Evolutionary conservation across 1,284 basidiomycete species (phyloP).

Genomic region (Apiotrichum veenhuisii): DNA sequence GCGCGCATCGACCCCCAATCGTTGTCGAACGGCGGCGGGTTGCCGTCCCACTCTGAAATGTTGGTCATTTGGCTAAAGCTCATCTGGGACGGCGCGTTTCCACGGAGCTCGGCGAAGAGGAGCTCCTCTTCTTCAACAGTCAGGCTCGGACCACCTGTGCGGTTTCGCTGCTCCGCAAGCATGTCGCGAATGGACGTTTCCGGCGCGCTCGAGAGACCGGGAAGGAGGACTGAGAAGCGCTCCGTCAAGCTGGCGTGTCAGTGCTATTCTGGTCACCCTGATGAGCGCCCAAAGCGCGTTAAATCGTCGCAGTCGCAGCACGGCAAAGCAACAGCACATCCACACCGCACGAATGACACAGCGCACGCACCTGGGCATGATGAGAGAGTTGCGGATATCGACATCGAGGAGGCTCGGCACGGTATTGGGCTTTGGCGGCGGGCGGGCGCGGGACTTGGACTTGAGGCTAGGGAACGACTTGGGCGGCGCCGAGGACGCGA

Average conservation of each 20-base stretch:
- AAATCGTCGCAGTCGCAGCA: too few species aligned
- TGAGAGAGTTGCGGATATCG: conserved; percentile 44
- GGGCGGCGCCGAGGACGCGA: neutral
- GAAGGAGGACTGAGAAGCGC: conserved; percentile 45
- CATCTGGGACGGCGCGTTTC: conserved; percentile 6
- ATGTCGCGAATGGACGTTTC: conserved; percentile 35
- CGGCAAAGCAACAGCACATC: too few species aligned
- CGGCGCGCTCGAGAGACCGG: conserved; percentile 31
- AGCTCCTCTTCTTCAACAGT: conserved; percentile 46
- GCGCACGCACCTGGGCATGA: conserved; percentile 42
- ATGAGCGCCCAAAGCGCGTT: neutral
- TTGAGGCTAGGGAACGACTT: too few species aligned
- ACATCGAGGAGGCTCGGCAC: conserved; percentile 40
- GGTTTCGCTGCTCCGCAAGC: conserved; percentile 38
- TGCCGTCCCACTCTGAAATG: conserved; percentile 32
- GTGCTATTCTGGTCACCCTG: neutral
- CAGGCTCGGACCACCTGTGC: conserved; percentile 33
- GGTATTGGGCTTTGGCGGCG: neutral
- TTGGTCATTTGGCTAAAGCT: conserved; percentile 7
- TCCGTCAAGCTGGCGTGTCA: conserved; percentile 31
- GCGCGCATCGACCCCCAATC: conserved; percentile 6
- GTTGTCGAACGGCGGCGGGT: conserved; percentile 23
- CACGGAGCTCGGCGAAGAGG: conserved; percentile 37
- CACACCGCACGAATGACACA: too few species aligned
- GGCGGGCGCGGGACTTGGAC: neutral